phyloP scores from a whole-genome alignment of 2,329 filamentous ascomycete species.

The Neocatenulostroma microsporum region DNA sequence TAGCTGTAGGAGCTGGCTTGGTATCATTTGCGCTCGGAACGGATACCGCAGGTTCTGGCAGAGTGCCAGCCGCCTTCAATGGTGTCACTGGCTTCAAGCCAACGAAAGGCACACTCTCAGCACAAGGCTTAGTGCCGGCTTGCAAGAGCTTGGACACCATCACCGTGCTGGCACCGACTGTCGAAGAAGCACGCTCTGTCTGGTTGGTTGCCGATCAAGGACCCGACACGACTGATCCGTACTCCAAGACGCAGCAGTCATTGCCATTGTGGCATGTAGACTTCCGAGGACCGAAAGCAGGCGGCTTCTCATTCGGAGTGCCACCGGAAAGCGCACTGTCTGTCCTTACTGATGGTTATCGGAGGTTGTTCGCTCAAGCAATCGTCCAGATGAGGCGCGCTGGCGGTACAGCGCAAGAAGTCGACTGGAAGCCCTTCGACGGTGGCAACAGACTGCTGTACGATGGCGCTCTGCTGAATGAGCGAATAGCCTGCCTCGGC shows the following conservation, averaged over 20 bases:
- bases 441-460: conserved; percentile 49
- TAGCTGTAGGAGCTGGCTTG: conserved; percentile 47
- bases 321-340: conserved; percentile 40
- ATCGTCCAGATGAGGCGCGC: conserved; percentile 32
- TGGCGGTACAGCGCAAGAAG: conserved; percentile 37
- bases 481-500: conserved; percentile 43
- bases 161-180: conserved; percentile 45
- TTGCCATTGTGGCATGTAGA: conserved; percentile 28
- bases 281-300: conserved; percentile 28
- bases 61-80: conserved; percentile 49
- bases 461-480: conserved; percentile 50
- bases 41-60: conserved; percentile 49
- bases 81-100: conserved; percentile 45
- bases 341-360: conserved; percentile 36
- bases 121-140: conserved; percentile 46
- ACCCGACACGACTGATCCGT: conserved; percentile 45
- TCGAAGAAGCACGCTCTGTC: conserved; percentile 43
- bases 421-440: conserved; percentile 46
- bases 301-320: conserved; percentile 42
- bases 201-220: conserved; percentile 42
- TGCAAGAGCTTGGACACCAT: conserved; percentile 53
- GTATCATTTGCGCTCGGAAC: conserved; percentile 51
- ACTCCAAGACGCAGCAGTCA: conserved; percentile 38
- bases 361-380: conserved; percentile 37
- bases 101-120: conserved; percentile 46